These are phyloP conservation scores for Schizopora paradoxa DNA, from an alignment of 1,284 basidiomycete species.

Conservation along the genomic window DNA sequence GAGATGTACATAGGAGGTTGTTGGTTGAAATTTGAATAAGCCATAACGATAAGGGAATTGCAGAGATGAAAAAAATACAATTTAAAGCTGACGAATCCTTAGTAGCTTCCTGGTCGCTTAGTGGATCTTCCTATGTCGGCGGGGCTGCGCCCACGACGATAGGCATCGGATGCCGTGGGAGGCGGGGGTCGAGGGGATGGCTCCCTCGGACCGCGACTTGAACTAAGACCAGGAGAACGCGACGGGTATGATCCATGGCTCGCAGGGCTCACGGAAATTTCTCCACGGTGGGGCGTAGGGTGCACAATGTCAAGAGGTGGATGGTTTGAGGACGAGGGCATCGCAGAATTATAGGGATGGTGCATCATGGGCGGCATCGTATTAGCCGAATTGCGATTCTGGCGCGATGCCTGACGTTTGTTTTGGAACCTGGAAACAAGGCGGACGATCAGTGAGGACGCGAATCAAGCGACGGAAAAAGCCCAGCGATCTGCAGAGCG, in stretches of 20 bases:
- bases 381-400: constrained; percentile 58
- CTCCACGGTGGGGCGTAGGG: constrained; percentile 8
- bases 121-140: constrained; percentile 5
- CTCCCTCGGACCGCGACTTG: constrained; percentile 12
- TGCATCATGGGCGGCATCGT: constrained; percentile 38
- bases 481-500: too few relatives aligned
- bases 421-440: constrained; percentile 69
- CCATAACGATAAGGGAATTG: too few relatives aligned
- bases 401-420: constrained; percentile 74
- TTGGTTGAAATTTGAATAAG: too few relatives aligned
- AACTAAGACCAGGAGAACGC: constrained; percentile 8
- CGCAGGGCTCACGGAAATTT: constrained; percentile 15
- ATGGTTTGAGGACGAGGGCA: constrained; percentile 20
- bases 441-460: constrained; percentile 1
- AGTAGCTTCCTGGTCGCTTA: not conserved
- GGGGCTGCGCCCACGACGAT: constrained; percentile 15
- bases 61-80: too few relatives aligned
- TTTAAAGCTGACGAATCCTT: too few relatives aligned
- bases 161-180: constrained; percentile 9
- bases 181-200: constrained; percentile 7
- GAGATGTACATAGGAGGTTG: too few relatives aligned
- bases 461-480: constrained; percentile 14
- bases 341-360: constrained; percentile 46
- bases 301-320: too few relatives aligned
- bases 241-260: constrained; percentile 9